phyloP scores from a whole-genome alignment of 768 basidiomycete genomes.

The Calocera cornea region DNA sequence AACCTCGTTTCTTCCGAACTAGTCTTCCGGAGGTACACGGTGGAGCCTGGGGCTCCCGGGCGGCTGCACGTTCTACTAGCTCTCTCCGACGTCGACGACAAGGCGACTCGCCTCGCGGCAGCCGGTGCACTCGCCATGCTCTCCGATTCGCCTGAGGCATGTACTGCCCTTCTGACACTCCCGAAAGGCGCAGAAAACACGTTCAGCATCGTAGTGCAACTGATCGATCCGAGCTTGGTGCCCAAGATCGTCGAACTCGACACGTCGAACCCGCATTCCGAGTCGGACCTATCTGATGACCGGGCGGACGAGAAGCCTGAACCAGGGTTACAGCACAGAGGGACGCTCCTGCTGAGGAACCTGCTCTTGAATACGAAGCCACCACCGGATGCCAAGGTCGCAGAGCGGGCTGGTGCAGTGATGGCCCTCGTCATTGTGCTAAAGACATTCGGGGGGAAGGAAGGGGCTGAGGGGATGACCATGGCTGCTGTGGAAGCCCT shows the following conservation, averaged over 20 bases:
- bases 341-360: conserved; percentile 59
- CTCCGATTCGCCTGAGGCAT: conserved; percentile 46
- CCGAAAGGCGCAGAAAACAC: conserved; percentile 52
- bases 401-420: conserved; percentile 42
- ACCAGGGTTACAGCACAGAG: conserved; percentile 62
- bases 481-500: conserved; percentile 40
- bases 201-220: conserved; percentile 49
- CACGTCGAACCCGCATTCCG: neutral
- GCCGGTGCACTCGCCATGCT: conserved; percentile 79
- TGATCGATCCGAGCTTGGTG: conserved; percentile 46
- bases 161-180: conserved; percentile 45
- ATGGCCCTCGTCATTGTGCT: conserved; percentile 39
- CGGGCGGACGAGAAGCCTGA: conserved; percentile 12
- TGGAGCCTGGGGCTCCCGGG: conserved; percentile 31
- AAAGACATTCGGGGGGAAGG: conserved; percentile 28
- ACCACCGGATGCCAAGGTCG: conserved; percentile 29
- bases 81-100: conserved; percentile 73
- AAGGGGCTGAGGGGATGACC: conserved; percentile 27
- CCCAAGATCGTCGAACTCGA: conserved; percentile 10
- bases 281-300: neutral
- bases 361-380: conserved; percentile 36
- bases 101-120: conserved; percentile 75
- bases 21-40: conserved; percentile 57
- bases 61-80: conserved; percentile 74
- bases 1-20: conserved; percentile 72